phyloP scores from a whole-genome alignment of 805 yeast species.

The Hanseniaspora thailandica region DNA sequence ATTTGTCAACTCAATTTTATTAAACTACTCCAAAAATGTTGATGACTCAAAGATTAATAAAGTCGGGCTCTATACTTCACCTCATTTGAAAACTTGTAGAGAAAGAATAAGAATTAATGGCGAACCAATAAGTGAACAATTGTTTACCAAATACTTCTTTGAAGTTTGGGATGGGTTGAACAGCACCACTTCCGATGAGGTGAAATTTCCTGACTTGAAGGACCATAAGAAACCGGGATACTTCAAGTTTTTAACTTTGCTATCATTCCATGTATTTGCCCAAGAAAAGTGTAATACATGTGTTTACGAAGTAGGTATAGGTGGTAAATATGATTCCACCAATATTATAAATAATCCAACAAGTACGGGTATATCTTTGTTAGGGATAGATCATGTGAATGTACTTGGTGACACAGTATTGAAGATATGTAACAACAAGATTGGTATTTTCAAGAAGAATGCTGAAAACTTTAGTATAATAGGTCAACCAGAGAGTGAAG shows the following conservation, averaged over 20 bases:
- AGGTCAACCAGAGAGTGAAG: conserved; percentile 36
- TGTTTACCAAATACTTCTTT: conserved; percentile 80
- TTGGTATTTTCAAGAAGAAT: conserved; percentile 72
- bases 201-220: conserved; percentile 60
- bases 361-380: conserved; percentile 70
- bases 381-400: conserved; percentile 85
- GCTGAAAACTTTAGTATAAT: conserved; percentile 57
- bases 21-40: conserved; percentile 40
- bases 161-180: conserved; percentile 84
- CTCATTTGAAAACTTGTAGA: conserved; percentile 84
- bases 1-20: conserved; percentile 68
- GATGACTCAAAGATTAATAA: conserved; percentile 36
- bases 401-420: conserved; percentile 79
- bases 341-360: conserved; percentile 71
- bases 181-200: conserved; percentile 41
- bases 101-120: conserved; percentile 88
- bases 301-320: conserved; percentile 94
- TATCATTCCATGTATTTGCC: conserved; percentile 83
- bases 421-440: conserved; percentile 91
- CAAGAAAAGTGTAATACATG: conserved; percentile 88
- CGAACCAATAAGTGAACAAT: conserved; percentile 63
- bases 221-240: conserved; percentile 76
- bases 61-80: conserved; percentile 90
- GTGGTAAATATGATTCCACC: conserved; percentile 96
- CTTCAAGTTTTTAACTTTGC: conserved; percentile 76